Base-by-base conservation (phyloP, 176 grass and related monocot genomes). In the Hsuehochloa calcarea region DNA sequence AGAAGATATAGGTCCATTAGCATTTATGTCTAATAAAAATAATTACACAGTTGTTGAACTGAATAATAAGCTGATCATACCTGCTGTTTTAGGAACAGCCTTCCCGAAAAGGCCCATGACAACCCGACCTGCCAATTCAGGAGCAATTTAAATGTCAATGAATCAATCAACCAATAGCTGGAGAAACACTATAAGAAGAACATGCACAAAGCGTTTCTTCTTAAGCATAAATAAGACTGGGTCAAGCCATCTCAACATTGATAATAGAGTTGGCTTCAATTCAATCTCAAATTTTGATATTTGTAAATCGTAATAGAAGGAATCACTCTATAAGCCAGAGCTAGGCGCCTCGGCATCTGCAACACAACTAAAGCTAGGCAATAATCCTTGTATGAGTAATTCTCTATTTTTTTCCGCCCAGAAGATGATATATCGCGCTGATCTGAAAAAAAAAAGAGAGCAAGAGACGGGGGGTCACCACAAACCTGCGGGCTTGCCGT, bases 31-130 rank as follows among this genome's bases (percentile, higher is more conserved):
- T 26, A 34, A 34, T 34, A 34, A 34, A 34, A 34, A 34, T 34
- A 34, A 34, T 8, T 26, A 22, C n/a, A 1, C 29, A 54, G 27
- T 20, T 29, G 72, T 11, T 25, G 27, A 29, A 12, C 8, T 50
- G 15, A 89, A 34, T 31, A 19, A 29, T 26, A 84, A 59, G 60
- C 10, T 15, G 37, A 90, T 11, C 13, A 45, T 93, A 98, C 96
- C 96, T 80, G 93, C 96, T 40, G 96, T 98, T 83, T 93, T 98
- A 55, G 96, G 96, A 71, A 98, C 96, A 56, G 96, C 84, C 0
- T 95, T 95, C 26, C 96, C 96, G 6, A 98, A 98, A 81, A 98
- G 89, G 40, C 96, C 96, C 73, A 98, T 98, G 68, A 93, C 89
- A 90, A 98, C 23, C 58, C 96, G 96, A 89, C 93, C 96, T 97